Percentiles rank a stretch among this genome's conserved stretches.
Conservation (phyloP, 306 rosid genomes). For the Vigna angularis region DNA sequence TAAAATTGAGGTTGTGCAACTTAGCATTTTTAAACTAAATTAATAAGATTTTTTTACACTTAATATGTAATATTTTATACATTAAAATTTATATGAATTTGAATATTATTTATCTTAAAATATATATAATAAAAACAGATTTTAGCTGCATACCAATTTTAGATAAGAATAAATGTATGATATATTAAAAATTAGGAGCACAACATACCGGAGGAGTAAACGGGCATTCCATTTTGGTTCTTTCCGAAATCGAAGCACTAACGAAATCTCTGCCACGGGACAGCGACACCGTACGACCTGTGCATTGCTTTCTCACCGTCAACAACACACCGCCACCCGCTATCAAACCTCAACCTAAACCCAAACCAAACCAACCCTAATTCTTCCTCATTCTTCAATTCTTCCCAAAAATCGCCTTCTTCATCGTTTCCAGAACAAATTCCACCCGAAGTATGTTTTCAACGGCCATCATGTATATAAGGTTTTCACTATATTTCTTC, state of each 20-base stretch:
- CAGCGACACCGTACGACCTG: conserved; percentile 64
- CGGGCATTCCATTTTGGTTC: conserved; percentile 25
- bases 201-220: neutral
- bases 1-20: no score
- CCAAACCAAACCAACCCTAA: conserved; percentile 63
- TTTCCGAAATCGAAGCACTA: conserved; percentile 15
- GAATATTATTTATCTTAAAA: no score
- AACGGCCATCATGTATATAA: conserved; percentile 41
- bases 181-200: neutral
- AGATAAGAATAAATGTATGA: no score
- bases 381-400: conserved; percentile 42
- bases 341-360: conserved; percentile 40
- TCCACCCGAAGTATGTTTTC: neutral
- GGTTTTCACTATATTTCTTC: conserved; percentile 43
- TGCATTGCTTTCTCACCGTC: conserved; percentile 53
- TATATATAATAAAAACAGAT: no score
- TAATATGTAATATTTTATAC: no score
- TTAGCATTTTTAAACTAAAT: no score
- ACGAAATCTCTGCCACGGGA: conserved; percentile 44
- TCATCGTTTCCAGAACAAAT: neutral
- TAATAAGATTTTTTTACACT: no score
- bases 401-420: neutral
- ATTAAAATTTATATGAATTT: no score
- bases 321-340: conserved; percentile 9
- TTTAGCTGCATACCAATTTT: no score